Conservation (phyloP, 2,329 filamentous ascomycete species). For the Cordyceps militaris region DNA sequence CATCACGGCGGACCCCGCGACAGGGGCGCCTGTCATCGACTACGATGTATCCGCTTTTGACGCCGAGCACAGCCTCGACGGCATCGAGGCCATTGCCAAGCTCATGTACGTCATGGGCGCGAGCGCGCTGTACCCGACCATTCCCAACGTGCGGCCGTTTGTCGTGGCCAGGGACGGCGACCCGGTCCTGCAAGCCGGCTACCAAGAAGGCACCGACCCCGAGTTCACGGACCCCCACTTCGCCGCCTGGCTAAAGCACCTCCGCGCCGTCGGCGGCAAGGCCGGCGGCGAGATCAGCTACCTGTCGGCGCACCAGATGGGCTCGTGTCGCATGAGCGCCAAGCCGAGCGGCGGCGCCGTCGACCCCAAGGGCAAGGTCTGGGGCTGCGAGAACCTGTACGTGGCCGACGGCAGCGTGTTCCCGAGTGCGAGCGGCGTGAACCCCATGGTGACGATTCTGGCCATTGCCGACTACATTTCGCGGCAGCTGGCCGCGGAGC, state of each 20-base stretch:
- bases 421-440: slow-evolving; percentile 69
- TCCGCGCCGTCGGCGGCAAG: slow-evolving; percentile 40
- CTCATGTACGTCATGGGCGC: slow-evolving; percentile 75
- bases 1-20: slow-evolving; percentile 64
- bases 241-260: slow-evolving; percentile 49
- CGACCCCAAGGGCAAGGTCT: slow-evolving; percentile 52
- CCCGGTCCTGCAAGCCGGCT: slow-evolving; percentile 15
- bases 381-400: slow-evolving; percentile 58
- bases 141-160: slow-evolving; percentile 60
- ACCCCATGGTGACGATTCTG: slow-evolving; percentile 77
- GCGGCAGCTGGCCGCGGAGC: slow-evolving; percentile 44
- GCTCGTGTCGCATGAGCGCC: slow-evolving; percentile 64
- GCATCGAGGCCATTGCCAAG: slow-evolving; percentile 63
- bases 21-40: slow-evolving; percentile 57
- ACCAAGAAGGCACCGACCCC: slow-evolving; percentile 21
- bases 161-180: slow-evolving; percentile 25
- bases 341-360: slow-evolving; percentile 47
- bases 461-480: slow-evolving; percentile 60
- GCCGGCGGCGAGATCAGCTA: slow-evolving; percentile 47
- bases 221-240: slow-evolving; percentile 55
- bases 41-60: slow-evolving; percentile 70
- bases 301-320: slow-evolving; percentile 75
- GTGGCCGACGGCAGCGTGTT: slow-evolving; percentile 71
- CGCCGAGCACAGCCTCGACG: slow-evolving; percentile 62
- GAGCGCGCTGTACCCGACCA: slow-evolving; percentile 63